Base-by-base conservation (phyloP, 768 basidiomycete species). In the Collybia sp. region DNA sequence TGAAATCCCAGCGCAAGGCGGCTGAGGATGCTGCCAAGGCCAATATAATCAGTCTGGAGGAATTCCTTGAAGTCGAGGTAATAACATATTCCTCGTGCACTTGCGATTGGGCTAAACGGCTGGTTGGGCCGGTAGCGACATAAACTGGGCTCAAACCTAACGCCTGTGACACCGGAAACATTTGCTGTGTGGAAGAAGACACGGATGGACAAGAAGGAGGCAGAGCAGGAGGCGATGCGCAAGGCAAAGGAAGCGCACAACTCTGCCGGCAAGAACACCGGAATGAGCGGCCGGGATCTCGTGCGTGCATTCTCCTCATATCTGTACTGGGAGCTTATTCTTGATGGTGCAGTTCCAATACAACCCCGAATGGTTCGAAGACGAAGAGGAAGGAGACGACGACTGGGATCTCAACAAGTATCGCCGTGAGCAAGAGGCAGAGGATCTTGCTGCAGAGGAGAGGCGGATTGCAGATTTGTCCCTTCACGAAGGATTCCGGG, bases 31-130 rank as follows among this genome's bases (percentile, higher is more conserved):
- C 89, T 2, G 91, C 88, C 18, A 94, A 92, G 66, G 85, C 88
- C 4, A 86, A 88, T 47, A 71, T 75, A 42, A 98, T 99, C 61
- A 92, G 89, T 54, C 55, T 99, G 33, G 96, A 98, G 62, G 96
- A 98, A 54, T 99, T 99, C 72, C 63, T 99, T 46, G 96, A 99
- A 69, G 91, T 92, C 42, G 95, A 98, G 83, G 93, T 93, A 12
- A 17, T n/a, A n/a, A 18, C 30, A 42, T 49, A 17, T 11, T 17
- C 54, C 43, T 31, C 32, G 35, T 37, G 6, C 33, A 19, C 42
- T 53, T 16, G 35, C 15, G 39, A 30, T 44, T 25, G 25, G 31
- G 13, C 40, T 50, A 34, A 42, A 25, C 39, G 25, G 15, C 13
- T 35, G 40, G 18, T 19, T 20, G 3, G 13, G 12, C 30, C 34